Conservation (phyloP, 2,329 filamentous ascomycete species). For the Fusarium albidum region DNA sequence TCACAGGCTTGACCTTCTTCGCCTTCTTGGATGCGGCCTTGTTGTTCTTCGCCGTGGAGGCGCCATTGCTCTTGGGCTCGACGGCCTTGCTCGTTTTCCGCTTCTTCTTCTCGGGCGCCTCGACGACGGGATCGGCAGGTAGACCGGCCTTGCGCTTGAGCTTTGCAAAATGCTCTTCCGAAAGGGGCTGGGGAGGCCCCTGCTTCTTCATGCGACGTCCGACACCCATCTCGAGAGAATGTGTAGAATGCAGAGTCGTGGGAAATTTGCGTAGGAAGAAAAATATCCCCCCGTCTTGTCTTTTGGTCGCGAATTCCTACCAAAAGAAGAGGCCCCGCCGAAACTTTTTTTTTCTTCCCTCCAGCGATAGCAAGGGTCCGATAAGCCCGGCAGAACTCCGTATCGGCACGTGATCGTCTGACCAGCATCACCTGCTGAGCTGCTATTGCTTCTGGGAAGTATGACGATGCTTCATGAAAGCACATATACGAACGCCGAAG, state of each 20-base stretch:
- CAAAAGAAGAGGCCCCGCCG: constrained; percentile 45
- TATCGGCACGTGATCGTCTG: constrained; percentile 43
- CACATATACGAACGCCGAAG: constrained; percentile 3
- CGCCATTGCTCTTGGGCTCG: constrained; percentile 42
- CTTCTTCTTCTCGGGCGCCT: constrained; percentile 71
- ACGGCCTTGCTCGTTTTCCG: constrained; percentile 45
- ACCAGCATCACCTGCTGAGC: constrained; percentile 13
- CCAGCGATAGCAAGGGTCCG: constrained; percentile 37
- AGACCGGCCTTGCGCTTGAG: constrained; percentile 85
- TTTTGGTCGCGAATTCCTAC: constrained; percentile 18
- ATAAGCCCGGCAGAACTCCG: constrained; percentile 46
- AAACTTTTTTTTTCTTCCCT: constrained; percentile 50
- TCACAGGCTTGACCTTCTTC: constrained; percentile 47
- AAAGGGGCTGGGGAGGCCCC: constrained; percentile 82
- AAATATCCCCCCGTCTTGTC: constrained; percentile 30
- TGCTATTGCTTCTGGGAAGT: constrained; percentile 10
- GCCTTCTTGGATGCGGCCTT: constrained; percentile 42
- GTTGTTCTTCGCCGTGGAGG: constrained; percentile 26
- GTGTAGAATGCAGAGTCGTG: constrained; percentile 1
- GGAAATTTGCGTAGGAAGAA: constrained; percentile 10
- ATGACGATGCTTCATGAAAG: constrained; percentile 30
- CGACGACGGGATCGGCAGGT: constrained; percentile 66
- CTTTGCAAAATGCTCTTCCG: constrained; percentile 80
- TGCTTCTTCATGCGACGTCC: constrained; percentile 97
- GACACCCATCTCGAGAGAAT: constrained; percentile 73